These are phyloP conservation scores for Casaregolazyma lundiana DNA, from an alignment of 1,139 yeast species.

Conservation along the genomic window DNA sequence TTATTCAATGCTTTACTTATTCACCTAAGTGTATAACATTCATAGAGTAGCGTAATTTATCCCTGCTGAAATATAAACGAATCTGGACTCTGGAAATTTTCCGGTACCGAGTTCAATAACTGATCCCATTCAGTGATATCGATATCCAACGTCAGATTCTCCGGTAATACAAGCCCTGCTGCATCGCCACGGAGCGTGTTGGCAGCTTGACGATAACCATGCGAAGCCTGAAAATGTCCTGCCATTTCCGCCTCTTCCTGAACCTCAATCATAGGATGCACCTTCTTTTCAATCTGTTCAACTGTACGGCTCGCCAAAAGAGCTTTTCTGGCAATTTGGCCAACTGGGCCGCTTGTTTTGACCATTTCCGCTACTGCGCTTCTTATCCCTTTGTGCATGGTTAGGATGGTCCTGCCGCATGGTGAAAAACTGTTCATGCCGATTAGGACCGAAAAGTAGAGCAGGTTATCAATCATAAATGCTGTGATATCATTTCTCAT, in stretches of 20 bases:
- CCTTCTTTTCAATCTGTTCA: constrained; percentile 9
- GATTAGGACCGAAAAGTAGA: constrained; percentile 9
- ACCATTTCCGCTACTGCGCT: not conserved
- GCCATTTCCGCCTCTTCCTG: not conserved
- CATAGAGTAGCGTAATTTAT: no score
- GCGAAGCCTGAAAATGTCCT: no score
- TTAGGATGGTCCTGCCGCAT: not conserved
- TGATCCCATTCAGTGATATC: not conserved
- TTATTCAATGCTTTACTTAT: not conserved
- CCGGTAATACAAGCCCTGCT: not conserved
- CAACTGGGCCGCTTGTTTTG: not conserved
- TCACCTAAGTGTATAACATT: no score
- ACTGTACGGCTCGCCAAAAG: constrained; percentile 2
- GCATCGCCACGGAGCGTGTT: not conserved
- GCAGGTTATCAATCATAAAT: constrained; percentile 19
- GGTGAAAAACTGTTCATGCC: not conserved
- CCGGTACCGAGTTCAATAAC: not conserved
- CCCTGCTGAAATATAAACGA: not conserved
- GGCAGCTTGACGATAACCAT: not conserved
- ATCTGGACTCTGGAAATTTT: not conserved
- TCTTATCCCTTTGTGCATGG: not conserved
- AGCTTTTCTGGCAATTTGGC: constrained; percentile 1
- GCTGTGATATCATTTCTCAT: constrained; percentile 15
- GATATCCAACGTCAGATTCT: not conserved
- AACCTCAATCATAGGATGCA: constrained; percentile 1